Evolutionary conservation across 345 rosid genomes (phyloP), one percentile per base, ranked within the genome.

Genomic region (Gossypium sturtianum): DNA sequence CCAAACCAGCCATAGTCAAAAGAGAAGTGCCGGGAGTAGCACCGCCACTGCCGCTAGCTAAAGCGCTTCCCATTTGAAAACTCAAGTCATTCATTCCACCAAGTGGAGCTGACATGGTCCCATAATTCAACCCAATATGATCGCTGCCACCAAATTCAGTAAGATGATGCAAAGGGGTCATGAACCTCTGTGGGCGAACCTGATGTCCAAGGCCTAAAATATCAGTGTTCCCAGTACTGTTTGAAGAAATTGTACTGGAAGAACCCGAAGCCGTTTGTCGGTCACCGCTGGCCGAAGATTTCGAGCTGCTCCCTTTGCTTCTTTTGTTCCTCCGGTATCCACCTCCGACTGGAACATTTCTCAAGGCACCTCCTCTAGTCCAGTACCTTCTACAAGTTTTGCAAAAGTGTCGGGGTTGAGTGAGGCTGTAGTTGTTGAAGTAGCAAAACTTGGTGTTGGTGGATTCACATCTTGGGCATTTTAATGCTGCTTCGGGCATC

Each of bases 361-460:
- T 86, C 16, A 94, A 82, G 56, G 98, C 93, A 25, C 98, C 98
- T 0, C 98, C 98, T 81, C 93, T 82, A 3, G 99, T 94, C 99
- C 99, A 94, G 89, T 94, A 94, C 85, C 99, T 83, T 68, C 99
- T 82, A 77, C 99, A 94, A 23, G 98, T 89, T 53, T 94, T 94
- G 85, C 99, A 94, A 72, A 93, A 94, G 92, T 94, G 99, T 22
- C 99, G 89, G 63, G 99, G 99, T 89, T 94, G 99, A 3, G 97
- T 68, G 45, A 91, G 96, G 70, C 95, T 92, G 87, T 94, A 94
- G 93, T 94, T 94, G 88, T 94, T 94, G 87, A 92, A 94, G 84
- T 94, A 94, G 80, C 98, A 94, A 76, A 94, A 94, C 78, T 94
- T 92, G 3, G 98, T 94, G 86, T 94, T 94, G 49, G 88, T 86